Evolutionary conservation across 139 green algal species (phyloP).

Genomic region (Tetraselmis chui): DNA sequence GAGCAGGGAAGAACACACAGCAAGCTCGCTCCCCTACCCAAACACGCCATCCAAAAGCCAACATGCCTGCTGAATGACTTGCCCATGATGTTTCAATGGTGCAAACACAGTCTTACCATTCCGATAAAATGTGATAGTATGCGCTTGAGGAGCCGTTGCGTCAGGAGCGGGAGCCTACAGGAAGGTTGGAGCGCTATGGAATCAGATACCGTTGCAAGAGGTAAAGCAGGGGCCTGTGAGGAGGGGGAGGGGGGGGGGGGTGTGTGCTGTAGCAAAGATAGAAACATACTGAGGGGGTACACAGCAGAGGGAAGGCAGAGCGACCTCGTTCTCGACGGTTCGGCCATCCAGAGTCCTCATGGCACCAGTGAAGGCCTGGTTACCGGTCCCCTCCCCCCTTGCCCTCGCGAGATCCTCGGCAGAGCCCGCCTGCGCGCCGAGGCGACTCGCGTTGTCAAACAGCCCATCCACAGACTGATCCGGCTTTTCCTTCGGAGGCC

Average conservation of each 20-base stretch:
- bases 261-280: background rate
- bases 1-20: too few species aligned
- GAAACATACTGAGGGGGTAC: too few species aligned
- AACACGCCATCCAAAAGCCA: too few species aligned
- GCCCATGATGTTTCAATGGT: too few species aligned
- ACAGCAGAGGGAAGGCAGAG: too few species aligned
- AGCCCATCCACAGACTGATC: constrained; percentile 30
- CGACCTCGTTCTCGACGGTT: too few species aligned
- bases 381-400: background rate
- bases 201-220: background rate
- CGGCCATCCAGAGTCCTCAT: constrained; percentile 59
- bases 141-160: constrained; percentile 13
- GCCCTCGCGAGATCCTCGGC: constrained; percentile 32
- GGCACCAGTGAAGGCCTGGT: constrained; percentile 45
- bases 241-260: background rate
- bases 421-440: constrained; percentile 51
- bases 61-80: too few species aligned
- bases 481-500: background rate
- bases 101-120: too few species aligned
- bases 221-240: background rate
- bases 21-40: too few species aligned
- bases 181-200: background rate
- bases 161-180: background rate
- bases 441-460: constrained; percentile 50
- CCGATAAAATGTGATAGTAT: constrained; percentile 77